Base-by-base conservation (phyloP, 2,329 filamentous ascomycete species). In the Penicillium sp. region DNA sequence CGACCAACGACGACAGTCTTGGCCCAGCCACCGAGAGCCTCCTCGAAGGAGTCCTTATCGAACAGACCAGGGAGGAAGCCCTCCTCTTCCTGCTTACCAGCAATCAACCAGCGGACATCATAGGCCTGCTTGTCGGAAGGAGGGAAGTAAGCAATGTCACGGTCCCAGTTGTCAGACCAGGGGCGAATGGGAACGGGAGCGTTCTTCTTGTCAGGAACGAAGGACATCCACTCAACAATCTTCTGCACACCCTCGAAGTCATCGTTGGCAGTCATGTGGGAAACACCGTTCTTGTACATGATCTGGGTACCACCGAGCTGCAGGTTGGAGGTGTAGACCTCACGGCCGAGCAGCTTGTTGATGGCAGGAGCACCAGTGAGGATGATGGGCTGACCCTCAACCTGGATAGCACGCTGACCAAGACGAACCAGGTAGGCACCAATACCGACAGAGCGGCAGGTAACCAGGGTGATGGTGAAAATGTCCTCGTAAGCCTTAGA, bases 261-360 rank as follows among this genome's bases (percentile, higher is more conserved):
- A 71, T 99, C 93, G 67, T 89, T 90, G 70, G 95, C 95, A 66
- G 93, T 97, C 90, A 98, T 93, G 82, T 99, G 95, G 22, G 95
- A 98, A 43, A 99, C 95, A 86, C 95, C 95, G 75, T 99, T 99
- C 81, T 91, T 93, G 86, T 99, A 98, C 95, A 99, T 99, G 84
- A 99, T 99, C 79, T 99, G 95, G n/a, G 95, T 99, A 68, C 95
- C 95, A 87, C 95, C 95, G 64, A 99, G 91, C 82, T 99, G 95
- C 72, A 99, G 80, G 84, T 99, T 99, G 59, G 95, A 98, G 24
- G 95, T 97, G 82, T 99, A 99, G 29, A 99, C 93, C 78, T 99
- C 95, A 67, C 96, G 92, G 70, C 95, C 95, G 59, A 99, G 87
- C 69, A 99, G 84, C 81, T 98, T 99, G 86, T 99, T 99, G 75